phyloP scores from a whole-genome alignment of 768 basidiomycete species.

The Cystofilobasidium macerans region DNA sequence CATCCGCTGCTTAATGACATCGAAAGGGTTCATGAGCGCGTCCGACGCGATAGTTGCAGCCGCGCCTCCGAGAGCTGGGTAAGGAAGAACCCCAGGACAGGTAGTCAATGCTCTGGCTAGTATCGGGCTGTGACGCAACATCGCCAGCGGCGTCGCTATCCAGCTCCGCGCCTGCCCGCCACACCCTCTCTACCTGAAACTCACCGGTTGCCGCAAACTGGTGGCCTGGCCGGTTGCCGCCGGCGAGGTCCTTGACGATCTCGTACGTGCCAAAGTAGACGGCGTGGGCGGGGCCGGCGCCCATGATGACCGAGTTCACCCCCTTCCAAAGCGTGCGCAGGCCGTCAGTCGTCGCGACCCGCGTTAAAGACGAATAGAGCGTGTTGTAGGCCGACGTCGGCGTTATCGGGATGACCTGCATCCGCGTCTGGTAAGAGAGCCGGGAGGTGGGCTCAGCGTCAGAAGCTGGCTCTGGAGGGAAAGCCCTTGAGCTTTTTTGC shows the following conservation, averaged over 20 bases:
- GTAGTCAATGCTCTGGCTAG: neutral
- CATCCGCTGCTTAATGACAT: conserved; percentile 99
- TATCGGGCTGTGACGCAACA: neutral
- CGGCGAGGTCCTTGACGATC: conserved; percentile 80
- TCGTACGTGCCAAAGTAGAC: conserved; percentile 96
- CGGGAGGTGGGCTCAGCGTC: neutral
- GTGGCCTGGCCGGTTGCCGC: conserved; percentile 59
- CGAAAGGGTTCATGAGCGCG: conserved; percentile 98
- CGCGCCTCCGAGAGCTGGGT: conserved; percentile 76
- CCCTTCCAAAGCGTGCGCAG: conserved; percentile 85
- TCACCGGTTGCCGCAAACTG: conserved; percentile 81
- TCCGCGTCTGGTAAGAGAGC: conserved; percentile 62
- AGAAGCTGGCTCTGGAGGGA: neutral
- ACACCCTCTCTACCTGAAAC: too few relatives aligned
- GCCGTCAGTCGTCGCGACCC: conserved; percentile 86
- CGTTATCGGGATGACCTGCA: conserved; percentile 82
- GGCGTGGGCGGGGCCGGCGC: conserved; percentile 95
- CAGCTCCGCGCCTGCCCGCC: too few relatives aligned
- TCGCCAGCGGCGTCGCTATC: neutral
- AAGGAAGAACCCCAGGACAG: neutral
- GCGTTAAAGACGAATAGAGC: conserved; percentile 16
- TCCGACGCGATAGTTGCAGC: conserved; percentile 89
- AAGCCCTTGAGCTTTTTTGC: neutral
- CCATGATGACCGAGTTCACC: conserved; percentile 86
- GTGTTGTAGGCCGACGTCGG: conserved; percentile 33